Base-by-base conservation (phyloP, 2,329 filamentous ascomycete genomes). In the Alternaria sp. region DNA sequence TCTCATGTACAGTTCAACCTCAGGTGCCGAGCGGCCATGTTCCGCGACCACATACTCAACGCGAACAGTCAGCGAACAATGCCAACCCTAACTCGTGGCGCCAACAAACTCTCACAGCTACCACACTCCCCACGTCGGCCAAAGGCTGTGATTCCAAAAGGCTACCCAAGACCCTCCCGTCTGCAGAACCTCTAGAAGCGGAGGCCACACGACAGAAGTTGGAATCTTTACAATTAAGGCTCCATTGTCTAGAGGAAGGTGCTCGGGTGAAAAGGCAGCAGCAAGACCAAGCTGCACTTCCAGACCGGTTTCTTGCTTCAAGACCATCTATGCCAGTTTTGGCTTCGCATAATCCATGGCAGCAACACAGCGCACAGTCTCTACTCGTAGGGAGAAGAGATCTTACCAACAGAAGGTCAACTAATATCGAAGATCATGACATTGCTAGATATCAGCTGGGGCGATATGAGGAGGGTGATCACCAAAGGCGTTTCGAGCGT, bases 291-390 rank as follows among this genome's bases (percentile, higher is more conserved):
- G 20, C 14, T 16, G 3, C 36, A 32, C 11, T 38, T 1, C 20
- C 24, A 8, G 20, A 22, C 39, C 32, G 41, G 4, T 30, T 47
- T 28, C 16, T 49, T 39, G 16, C 38, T 36, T 20, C 32, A 32
- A 46, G 39, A 30, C 44, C 52, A 16, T 56, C 44, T 5, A 56
- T 59, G 51, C 51, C 57, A 7, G 26, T 49, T 5, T 16, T 51
- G 12, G 46, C 22, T 39, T 41, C 30, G 2, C 38, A 26, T 20
- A 30, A 49, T 46, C 24, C 43, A 2, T 59, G 22, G 30, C 53
- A 59, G 4, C 26, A 39, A 18, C 44, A 51, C 28, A 30, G n/a
- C 39, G 26, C 18, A 6, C 20, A 9, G 22, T 20, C 32, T 30
- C 12, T 7, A 18, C 14, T 8, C 18, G 24, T n/a, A 5, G 34